Base-by-base conservation (phyloP, 371 early-diverging fungal genomes). In the Nematocida sp. region DNA sequence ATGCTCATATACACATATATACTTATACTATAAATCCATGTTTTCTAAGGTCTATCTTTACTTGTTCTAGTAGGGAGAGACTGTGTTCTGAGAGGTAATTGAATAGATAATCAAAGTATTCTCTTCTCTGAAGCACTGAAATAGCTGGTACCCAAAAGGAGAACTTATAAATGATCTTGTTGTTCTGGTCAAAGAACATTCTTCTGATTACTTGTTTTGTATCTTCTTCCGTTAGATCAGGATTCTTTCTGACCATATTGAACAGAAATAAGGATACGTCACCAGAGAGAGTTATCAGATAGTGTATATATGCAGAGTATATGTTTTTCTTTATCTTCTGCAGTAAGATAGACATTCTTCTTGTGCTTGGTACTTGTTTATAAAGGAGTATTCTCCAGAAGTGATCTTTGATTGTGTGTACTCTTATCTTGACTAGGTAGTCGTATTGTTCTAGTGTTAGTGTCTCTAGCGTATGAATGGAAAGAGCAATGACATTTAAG, bases 121-220 rank as follows among this genome's bases (percentile, higher is more conserved):
- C 58, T 61, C 34, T 57, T 48, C 74, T 31, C 46, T 27, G 35
- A n/a, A 61, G 15, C n/a, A 70, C 2, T 21, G 60, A 53, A 3
- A 60, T 17, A 1, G 41, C 52, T 13, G 74, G 74, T 34, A 61
- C 48, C 74, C 74, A 70, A 0, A 38, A 43, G 25, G 60, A 45
- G 37, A 70, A 70, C 19, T 32, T 31, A 41, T 19, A 46, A 15
- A 70, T 70, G 7, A 70, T 27, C 7, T 60, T 27, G 7, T 38
- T 47, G 37, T 57, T 29, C 17, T 48, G 31, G 17, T 57, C 74
- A 70, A 70, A 70, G 35, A 70, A 70, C 61, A 70, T 70, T 35
- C 51, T 58, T 25, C 48, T 61, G n/a, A 70, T n/a, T 13, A 61
- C 29, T 19, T 70, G 61, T 34, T 70, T 61, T 21, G 11, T 29